These are phyloP conservation scores for Dendrothele bispora DNA, from an alignment of 768 basidiomycete species.

Conservation along the genomic window DNA sequence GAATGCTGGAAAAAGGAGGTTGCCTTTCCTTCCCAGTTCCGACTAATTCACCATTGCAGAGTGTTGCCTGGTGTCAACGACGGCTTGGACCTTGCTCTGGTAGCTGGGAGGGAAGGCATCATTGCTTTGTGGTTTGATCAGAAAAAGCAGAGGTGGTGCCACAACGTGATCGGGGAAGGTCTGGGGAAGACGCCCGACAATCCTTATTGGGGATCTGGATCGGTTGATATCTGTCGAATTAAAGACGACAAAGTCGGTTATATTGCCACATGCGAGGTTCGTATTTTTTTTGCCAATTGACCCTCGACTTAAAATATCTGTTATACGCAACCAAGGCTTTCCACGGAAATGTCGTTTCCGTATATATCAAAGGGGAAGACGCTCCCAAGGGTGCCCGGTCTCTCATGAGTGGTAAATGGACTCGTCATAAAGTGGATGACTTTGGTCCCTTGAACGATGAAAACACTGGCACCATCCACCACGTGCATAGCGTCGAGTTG, in stretches of 20 bases:
- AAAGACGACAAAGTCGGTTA: not conserved
- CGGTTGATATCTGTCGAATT: not conserved
- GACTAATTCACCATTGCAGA: slow-evolving; percentile 2
- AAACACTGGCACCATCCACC: slow-evolving; percentile 17
- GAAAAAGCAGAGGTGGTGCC: not conserved
- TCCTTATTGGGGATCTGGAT: slow-evolving; percentile 1
- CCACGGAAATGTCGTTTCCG: not conserved
- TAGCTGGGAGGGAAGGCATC: slow-evolving; percentile 1
- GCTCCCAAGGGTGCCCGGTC: not conserved
- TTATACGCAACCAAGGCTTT: no score
- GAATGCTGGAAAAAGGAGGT: not conserved
- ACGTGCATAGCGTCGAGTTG: slow-evolving; percentile 12
- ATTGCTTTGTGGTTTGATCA: not conserved
- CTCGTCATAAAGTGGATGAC: slow-evolving; percentile 18
- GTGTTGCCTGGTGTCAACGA: no score
- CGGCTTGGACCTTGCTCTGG: not conserved
- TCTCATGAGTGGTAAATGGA: slow-evolving; percentile 13
- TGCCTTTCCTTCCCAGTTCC: not conserved
- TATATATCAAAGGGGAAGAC: not conserved
- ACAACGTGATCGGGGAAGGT: not conserved
- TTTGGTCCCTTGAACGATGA: slow-evolving; percentile 18
- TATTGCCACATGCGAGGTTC: not conserved
- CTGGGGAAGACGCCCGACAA: not conserved
- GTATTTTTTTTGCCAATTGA: no score
- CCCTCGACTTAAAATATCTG: no score